Base-by-base conservation (phyloP, 2,329 filamentous ascomycete genomes). In the Arachnopeziza araneosa region DNA sequence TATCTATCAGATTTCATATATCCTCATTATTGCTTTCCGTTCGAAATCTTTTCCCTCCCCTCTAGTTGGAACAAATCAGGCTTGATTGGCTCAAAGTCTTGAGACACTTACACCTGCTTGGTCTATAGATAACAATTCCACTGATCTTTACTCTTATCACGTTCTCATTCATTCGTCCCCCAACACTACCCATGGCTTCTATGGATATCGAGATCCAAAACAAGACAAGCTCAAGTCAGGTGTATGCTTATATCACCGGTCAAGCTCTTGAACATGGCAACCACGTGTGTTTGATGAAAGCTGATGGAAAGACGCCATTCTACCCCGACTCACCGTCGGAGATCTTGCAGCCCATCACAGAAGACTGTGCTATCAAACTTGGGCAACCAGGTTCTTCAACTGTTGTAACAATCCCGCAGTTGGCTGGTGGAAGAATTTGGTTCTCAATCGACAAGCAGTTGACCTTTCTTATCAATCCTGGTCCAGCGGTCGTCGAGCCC, bases 361-460 rank as follows among this genome's bases (percentile, higher is more conserved):
- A 75, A 48, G 78, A 91, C 71, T 82, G 82, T 66, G 82, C 83
- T 52, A 91, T 92, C 64, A 72, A 77, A 0, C 76, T 92, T 5
- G 87, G 87, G 19, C 76, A 77, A 0, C 79, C 85, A 0, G 88
- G 88, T 9, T 75, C 78, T 52, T 83, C 81, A 1, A 82, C 77
- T 23, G 83, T 78, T 2, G 77, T 89, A 24, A 85, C 82, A 1
- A 85, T 92, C 63, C 89, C 89, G 19, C 85, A 85, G 61, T 79
- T 91, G 24, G 86, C 83, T 5, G 88, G 88, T 32, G 88, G 83
- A 1, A 82, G 89, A 58, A 83, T 92, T 70, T 93, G 87, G 85
- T 88, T 90, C 72, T 83, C 80, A 57, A 77, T 83, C 61, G 82
- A 81, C 64, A 75, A 91, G 70, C 72, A 79, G 2, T 88, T 88